phyloP scores from a whole-genome alignment of 2,329 filamentous ascomycete genomes.

The Fusarium palustre region DNA sequence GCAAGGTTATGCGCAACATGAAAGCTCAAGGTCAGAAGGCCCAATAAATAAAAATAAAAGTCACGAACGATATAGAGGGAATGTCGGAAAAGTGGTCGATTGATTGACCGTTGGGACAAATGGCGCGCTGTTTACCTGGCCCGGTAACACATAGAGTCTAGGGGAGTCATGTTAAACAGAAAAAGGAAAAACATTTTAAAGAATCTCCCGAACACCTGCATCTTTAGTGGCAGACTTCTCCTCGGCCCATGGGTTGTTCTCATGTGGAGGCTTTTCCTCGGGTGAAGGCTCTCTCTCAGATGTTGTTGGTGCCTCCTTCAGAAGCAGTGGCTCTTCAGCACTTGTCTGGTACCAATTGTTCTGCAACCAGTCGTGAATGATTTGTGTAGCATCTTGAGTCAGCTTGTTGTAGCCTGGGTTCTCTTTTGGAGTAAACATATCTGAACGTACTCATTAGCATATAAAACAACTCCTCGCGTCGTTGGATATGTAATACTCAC shows the following conservation, averaged over 20 bases:
- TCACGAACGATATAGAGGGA: not conserved
- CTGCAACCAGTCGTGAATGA: conserved; percentile 73
- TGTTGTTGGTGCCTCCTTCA: conserved; percentile 35
- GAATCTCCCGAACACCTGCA: not conserved
- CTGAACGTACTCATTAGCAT: conserved; percentile 50
- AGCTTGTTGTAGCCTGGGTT: conserved; percentile 80
- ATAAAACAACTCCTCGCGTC: not conserved
- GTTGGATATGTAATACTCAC: conserved; percentile 58
- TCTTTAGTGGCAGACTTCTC: not conserved
- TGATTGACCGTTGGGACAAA: not conserved
- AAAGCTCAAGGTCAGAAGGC: conserved; percentile 61
- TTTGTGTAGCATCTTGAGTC: conserved; percentile 71
- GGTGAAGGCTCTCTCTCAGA: not conserved
- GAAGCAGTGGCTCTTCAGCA: conserved; percentile 49
- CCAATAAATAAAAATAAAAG: conserved; percentile 28
- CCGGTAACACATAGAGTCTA: conserved; percentile 12
- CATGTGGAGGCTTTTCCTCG: not conserved
- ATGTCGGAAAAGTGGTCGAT: not conserved
- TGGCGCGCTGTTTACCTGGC: not conserved
- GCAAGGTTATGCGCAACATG: conserved; percentile 78
- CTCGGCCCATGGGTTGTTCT: not conserved
- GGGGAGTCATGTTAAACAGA: not conserved
- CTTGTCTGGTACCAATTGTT: conserved; percentile 75
- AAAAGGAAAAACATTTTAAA: conserved; percentile 2
- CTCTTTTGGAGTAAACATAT: conserved; percentile 77